These are phyloP conservation scores for Mortierella sp. DNA, from an alignment of 371 early-diverging fungal genomes.

Conservation along the genomic window DNA sequence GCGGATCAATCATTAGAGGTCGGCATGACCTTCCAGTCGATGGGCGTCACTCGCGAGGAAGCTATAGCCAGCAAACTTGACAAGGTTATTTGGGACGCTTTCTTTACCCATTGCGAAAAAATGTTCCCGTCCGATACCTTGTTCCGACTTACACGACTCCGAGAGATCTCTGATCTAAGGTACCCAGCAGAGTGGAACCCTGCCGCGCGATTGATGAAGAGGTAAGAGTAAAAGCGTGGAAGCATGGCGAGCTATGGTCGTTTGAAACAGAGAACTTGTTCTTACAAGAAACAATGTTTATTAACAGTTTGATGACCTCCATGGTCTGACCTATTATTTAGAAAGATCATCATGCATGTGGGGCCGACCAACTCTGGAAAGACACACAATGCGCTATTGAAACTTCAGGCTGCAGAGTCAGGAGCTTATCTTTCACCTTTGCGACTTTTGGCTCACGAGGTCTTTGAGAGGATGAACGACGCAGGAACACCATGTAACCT, in stretches of 20 bases:
- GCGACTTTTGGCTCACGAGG: conserved; percentile 93
- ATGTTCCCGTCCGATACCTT: conserved; percentile 35
- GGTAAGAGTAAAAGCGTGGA: conserved; percentile 57
- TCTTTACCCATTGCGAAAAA: conserved; percentile 32
- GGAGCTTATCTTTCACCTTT: conserved; percentile 96
- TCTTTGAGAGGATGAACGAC: conserved; percentile 88
- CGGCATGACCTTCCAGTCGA: conserved; percentile 54
- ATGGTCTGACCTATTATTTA: conserved; percentile 26
- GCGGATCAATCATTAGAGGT: conserved; percentile 40
- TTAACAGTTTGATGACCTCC: not conserved
- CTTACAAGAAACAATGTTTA: not conserved
- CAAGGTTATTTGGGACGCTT: conserved; percentile 44
- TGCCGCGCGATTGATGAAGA: conserved; percentile 78
- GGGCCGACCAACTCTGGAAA: conserved; percentile 99
- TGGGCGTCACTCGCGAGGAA: conserved; percentile 50
- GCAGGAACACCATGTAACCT: conserved; percentile 85
- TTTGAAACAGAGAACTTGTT: not conserved
- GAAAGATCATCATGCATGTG: conserved; percentile 92
- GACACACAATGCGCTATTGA: conserved; percentile 89
- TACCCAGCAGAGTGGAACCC: conserved; percentile 89
- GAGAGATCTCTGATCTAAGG: conserved; percentile 79
- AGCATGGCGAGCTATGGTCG: too few relatives aligned
- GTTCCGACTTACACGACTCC: conserved; percentile 57
- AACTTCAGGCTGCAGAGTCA: conserved; percentile 72
- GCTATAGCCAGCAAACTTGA: conserved; percentile 38